Conservation (phyloP, 257 asterid species). For the Solanum bulbocastanum region DNA sequence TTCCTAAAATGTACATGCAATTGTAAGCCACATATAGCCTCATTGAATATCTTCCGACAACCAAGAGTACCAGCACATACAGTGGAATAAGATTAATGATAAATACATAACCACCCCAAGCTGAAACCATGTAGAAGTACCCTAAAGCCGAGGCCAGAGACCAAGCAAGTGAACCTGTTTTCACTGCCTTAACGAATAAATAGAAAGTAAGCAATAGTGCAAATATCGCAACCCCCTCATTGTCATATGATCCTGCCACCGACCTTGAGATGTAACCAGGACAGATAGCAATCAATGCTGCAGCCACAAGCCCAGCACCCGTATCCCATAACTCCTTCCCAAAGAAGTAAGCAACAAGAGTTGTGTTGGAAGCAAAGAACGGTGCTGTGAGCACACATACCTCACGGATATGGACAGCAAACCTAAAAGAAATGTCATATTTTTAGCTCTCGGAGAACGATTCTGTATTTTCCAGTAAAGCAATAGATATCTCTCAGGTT, state of each 20-base stretch:
- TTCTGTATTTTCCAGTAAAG: neutral
- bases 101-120: slow-evolving; percentile 99
- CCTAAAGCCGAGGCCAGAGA: slow-evolving; percentile 92
- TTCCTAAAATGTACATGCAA: slow-evolving; percentile 84
- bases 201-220: slow-evolving; percentile 91
- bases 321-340: slow-evolving; percentile 98
- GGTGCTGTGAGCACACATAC: slow-evolving; percentile 99
- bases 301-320: slow-evolving; percentile 99
- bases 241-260: slow-evolving; percentile 97
- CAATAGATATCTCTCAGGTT: neutral
- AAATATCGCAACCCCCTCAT: slow-evolving; percentile 96
- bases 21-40: slow-evolving; percentile 93
- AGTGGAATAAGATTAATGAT: slow-evolving; percentile 91
- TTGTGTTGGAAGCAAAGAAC: slow-evolving; percentile 93
- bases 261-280: slow-evolving; percentile 99
- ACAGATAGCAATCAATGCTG: slow-evolving; percentile 90
- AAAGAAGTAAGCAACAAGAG: slow-evolving; percentile 96
- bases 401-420: slow-evolving; percentile 97
- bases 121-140: slow-evolving; percentile 98
- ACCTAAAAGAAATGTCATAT: slow-evolving; percentile 33
- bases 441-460: neutral
- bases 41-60: slow-evolving; percentile 94
- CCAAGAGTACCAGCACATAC: slow-evolving; percentile 81
- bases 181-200: slow-evolving; percentile 95
- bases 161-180: slow-evolving; percentile 99